Conservation (phyloP, 1,284 basidiomycete genomes). For the Rhodofomes roseus region DNA sequence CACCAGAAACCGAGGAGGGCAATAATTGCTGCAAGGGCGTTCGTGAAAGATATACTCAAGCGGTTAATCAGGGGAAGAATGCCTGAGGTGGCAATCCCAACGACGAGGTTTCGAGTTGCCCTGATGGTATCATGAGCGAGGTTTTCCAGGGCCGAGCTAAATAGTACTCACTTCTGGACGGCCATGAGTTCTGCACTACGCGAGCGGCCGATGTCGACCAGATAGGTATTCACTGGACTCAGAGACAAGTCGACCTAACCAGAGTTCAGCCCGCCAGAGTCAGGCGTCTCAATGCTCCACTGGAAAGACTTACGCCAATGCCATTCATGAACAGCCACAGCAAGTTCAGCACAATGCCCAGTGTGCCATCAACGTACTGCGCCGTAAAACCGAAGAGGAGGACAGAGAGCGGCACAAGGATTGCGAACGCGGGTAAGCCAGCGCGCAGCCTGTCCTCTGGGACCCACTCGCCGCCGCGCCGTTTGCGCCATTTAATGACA, state of each 20-base stretch:
- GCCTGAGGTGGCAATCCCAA: conserved; percentile 35
- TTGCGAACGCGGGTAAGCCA: conserved; percentile 39
- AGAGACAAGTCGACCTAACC: conserved; percentile 43
- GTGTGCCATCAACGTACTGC: conserved; percentile 35
- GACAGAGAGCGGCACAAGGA: conserved; percentile 42
- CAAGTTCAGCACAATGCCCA: conserved; percentile 39
- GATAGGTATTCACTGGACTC: conserved; percentile 50
- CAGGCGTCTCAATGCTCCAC: background rate
- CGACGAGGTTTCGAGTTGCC: conserved; percentile 39
- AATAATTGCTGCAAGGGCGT: conserved; percentile 41
- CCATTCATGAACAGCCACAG: conserved; percentile 47
- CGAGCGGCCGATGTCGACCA: conserved; percentile 50
- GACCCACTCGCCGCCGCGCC: conserved; percentile 45
- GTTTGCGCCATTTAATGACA: conserved; percentile 41
- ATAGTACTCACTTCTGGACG: conserved; percentile 32
- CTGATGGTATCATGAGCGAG: conserved; percentile 25
- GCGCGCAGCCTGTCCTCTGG: conserved; percentile 62
- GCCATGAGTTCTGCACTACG: conserved; percentile 52
- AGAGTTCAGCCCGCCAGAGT: conserved; percentile 8
- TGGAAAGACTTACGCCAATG: conserved; percentile 38
- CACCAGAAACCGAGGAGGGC: conserved; percentile 44
- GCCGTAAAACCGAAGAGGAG: conserved; percentile 31
- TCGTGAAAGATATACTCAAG: conserved; percentile 52
- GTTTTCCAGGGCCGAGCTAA: background rate
- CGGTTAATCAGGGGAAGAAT: conserved; percentile 49